Conservation (phyloP, 2,329 filamentous ascomycete species). For the Eutypella sp. region DNA sequence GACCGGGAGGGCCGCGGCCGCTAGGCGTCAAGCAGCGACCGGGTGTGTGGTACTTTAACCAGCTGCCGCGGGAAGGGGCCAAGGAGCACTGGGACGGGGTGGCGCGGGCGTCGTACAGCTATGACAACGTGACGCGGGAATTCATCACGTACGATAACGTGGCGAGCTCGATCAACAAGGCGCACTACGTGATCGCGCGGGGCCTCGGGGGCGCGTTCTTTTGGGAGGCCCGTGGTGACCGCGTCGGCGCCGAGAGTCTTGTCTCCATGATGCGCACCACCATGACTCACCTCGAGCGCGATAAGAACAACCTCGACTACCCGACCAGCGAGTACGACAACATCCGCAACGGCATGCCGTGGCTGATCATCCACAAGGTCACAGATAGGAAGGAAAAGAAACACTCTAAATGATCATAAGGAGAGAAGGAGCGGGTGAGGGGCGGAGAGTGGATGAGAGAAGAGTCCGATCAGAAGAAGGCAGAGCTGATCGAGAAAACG, state of each 20-base stretch:
- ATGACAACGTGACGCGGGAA: slow-evolving; percentile 51
- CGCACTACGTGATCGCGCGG: slow-evolving; percentile 50
- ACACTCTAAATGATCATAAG: too few species aligned
- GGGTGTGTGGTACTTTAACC: slow-evolving; percentile 70
- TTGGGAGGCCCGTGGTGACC: slow-evolving; percentile 76
- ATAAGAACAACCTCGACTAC: slow-evolving; percentile 49
- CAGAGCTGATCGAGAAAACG: too few species aligned
- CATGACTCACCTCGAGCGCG: slow-evolving; percentile 45
- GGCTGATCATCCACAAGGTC: background rate
- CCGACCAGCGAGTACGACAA: slow-evolving; percentile 56
- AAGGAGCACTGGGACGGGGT: slow-evolving; percentile 50
- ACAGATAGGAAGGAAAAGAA: background rate
- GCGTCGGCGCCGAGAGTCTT: slow-evolving; percentile 47
- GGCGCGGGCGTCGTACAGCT: slow-evolving; percentile 64
- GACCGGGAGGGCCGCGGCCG: slow-evolving; percentile 41
- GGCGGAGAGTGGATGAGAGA: too few species aligned
- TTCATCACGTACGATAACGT: slow-evolving; percentile 69
- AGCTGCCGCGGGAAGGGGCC: slow-evolving; percentile 58
- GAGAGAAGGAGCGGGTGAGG: too few species aligned
- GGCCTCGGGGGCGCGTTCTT: slow-evolving; percentile 73
- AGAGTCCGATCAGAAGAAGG: too few species aligned
- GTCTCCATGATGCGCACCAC: slow-evolving; percentile 46
- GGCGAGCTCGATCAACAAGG: slow-evolving; percentile 55
- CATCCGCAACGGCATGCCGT: slow-evolving; percentile 36
- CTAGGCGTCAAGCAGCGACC: slow-evolving; percentile 53